These are phyloP conservation scores for Suillus discolor DNA, from an alignment of 768 basidiomycete genomes.

Conservation along the genomic window DNA sequence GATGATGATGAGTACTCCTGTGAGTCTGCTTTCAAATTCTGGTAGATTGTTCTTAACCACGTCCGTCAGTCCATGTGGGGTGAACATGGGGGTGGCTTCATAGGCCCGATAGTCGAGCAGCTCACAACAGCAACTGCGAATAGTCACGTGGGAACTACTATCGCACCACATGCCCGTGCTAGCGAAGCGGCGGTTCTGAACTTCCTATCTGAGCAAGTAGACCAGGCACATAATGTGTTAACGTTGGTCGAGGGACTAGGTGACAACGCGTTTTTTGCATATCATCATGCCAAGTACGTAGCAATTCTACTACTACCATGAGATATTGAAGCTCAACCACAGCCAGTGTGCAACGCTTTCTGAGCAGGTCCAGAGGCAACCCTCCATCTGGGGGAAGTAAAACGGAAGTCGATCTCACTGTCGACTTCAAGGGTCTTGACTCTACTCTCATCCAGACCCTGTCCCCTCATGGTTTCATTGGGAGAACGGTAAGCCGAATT, in stretches of 20 bases:
- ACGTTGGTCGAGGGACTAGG: conserved; percentile 23
- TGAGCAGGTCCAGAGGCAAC: not conserved
- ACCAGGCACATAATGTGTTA: conserved; percentile 29
- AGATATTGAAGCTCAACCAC: not conserved
- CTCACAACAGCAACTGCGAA: not conserved
- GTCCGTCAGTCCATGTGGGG: not conserved
- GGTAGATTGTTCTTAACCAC: no score
- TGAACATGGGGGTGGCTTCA: not conserved
- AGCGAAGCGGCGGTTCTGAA: conserved; percentile 20
- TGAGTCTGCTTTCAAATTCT: not conserved
- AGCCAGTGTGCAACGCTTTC: conserved; percentile 18
- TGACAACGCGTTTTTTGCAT: conserved; percentile 22
- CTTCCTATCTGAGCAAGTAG: conserved; percentile 32
- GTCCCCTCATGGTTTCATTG: conserved; percentile 27
- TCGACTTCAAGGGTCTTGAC: conserved; percentile 16
- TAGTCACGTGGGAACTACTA: not conserved
- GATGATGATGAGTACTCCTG: not conserved
- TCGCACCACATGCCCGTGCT: no score
- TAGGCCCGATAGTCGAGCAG: conserved; percentile 3
- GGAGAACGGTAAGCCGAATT: conserved; percentile 27
- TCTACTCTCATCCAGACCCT: conserved; percentile 25
- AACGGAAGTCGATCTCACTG: conserved; percentile 22
- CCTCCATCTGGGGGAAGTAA: not conserved
- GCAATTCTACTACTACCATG: not conserved
- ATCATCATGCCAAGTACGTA: conserved; percentile 23